Base-by-base conservation (phyloP, 1,139 yeast species). In the Suhomyces panamericanus region DNA sequence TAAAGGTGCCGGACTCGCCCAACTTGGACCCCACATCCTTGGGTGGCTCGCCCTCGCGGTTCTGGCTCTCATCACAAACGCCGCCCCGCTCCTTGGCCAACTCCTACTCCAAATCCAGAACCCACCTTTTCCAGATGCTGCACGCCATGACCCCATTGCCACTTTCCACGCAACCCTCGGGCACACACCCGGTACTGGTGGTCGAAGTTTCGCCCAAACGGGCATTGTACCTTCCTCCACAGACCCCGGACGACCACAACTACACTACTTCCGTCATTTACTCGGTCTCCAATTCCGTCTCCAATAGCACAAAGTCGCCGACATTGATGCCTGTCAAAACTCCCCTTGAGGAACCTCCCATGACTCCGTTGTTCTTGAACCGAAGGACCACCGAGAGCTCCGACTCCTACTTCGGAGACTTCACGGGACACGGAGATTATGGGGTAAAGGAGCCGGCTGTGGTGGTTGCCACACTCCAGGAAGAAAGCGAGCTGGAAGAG, bases 1-100 rank as follows among this genome's bases (percentile, higher is more conserved):
- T 45, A 16, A 50, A 46, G 7, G 62, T 64, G 4, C 83, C 84
- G 0, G 81, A 76, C 47, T 77, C 81, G 2, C 84, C 84, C 1
- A 69, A 66, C 48, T 61, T 79, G 46, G 75, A 69, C 44, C 83
- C 85, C 2, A 69, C 76, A 0, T 78, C 83, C 3, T 43, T 79
- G 15, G 77, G 78, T 3, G 81, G 80, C 1, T 77, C 82, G 3
- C 85, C 85, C 1, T 77, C 83, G 6, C 60, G 79, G 39, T 77
- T 79, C 51, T 75, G 80, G 74, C 61, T 80, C 35, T 67, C 75
- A 15, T 71, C 77, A 17, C 77, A 75, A 45, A 77, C 83, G 0
- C 83, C 83, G 1, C 83, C 84, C 7, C 50, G 64, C 31, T 60
- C 69, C 2, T 43, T 63, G 24, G 56, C 56, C n/a, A 55, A 53